These are phyloP conservation scores for Sarocladium brachiariae DNA, from an alignment of 2,329 filamentous ascomycete species.

Conservation along the genomic window DNA sequence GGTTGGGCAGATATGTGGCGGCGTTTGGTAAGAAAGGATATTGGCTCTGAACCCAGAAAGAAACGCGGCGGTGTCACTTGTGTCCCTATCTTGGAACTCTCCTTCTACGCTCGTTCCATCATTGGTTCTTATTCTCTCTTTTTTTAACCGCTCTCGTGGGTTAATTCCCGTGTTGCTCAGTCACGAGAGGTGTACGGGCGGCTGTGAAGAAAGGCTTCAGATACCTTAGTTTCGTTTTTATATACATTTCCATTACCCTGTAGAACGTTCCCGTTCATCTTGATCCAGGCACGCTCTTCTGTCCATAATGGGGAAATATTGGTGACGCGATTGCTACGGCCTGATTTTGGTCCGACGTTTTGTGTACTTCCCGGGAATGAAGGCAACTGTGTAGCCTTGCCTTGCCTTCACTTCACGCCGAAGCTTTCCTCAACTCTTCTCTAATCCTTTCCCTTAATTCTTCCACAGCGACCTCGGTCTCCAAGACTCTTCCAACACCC, in stretches of 20 bases:
- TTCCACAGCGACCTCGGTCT: constrained; percentile 82
- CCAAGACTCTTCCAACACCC: constrained; percentile 71
- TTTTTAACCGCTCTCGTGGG: background rate
- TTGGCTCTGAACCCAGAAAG: background rate
- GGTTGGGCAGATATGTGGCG: background rate
- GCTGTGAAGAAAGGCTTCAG: background rate
- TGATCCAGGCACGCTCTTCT: too few species aligned
- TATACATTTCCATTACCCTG: background rate
- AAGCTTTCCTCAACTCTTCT: constrained; percentile 44
- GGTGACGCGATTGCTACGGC: too few species aligned
- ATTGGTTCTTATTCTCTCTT: background rate
- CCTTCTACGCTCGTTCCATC: background rate
- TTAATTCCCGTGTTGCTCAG: too few species aligned
- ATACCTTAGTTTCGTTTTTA: background rate
- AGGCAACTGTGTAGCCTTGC: too few species aligned
- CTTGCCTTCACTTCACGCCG: too few species aligned
- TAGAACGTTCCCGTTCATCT: background rate
- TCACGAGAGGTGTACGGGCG: too few species aligned
- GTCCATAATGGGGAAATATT: too few species aligned
- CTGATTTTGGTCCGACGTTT: too few species aligned
- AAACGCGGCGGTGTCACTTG: background rate
- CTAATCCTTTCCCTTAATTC: constrained; percentile 60
- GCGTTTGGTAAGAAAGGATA: constrained; percentile 9
- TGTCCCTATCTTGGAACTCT: background rate
- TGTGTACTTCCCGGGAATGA: too few species aligned